Evolutionary conservation across 169 alveolate genomes (phyloP).

Genomic region (Plasmodium gallinaceum): DNA sequence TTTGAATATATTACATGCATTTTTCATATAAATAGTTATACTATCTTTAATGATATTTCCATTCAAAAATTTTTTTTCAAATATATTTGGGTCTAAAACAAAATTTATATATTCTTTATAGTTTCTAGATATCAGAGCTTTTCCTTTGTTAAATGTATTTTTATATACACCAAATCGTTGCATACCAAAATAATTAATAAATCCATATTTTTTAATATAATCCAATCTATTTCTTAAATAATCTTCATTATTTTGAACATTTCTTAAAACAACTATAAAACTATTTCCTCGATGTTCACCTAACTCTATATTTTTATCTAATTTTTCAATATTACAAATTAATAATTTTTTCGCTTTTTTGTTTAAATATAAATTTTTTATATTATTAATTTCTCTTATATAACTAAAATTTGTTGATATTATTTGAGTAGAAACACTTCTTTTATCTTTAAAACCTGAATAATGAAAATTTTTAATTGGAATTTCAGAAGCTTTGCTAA

Average conservation of each 20-base stretch:
- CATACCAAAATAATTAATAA: conserved; percentile 78
- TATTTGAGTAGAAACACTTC: conserved; percentile 75
- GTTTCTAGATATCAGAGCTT: conserved; percentile 55
- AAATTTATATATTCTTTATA: conserved; percentile 67
- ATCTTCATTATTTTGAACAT: conserved; percentile 66
- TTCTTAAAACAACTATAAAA: conserved; percentile 58
- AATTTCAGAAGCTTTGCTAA: conserved; percentile 63
- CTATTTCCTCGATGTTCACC: conserved; percentile 75
- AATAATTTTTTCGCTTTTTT: conserved; percentile 24
- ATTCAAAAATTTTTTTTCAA: conserved; percentile 56
- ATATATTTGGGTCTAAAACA: conserved; percentile 70
- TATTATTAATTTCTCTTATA: conserved; percentile 1
- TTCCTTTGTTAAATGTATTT: conserved; percentile 76
- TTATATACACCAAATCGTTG: conserved; percentile 76
- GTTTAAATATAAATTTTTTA: conserved; percentile 13
- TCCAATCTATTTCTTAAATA: conserved; percentile 56
- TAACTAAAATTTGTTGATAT: conserved; percentile 25
- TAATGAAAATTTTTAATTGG: conserved; percentile 65
- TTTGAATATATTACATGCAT: conserved; percentile 52
- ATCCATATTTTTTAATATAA: conserved; percentile 67
- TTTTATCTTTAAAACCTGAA: conserved; percentile 76
- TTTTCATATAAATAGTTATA: conserved; percentile 49
- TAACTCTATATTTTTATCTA: conserved; percentile 43
- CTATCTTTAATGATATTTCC: conserved; percentile 65
- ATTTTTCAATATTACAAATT: conserved; percentile 60